phyloP scores from a whole-genome alignment of 2,329 filamentous ascomycete genomes.

The Scedosporium boydii region DNA sequence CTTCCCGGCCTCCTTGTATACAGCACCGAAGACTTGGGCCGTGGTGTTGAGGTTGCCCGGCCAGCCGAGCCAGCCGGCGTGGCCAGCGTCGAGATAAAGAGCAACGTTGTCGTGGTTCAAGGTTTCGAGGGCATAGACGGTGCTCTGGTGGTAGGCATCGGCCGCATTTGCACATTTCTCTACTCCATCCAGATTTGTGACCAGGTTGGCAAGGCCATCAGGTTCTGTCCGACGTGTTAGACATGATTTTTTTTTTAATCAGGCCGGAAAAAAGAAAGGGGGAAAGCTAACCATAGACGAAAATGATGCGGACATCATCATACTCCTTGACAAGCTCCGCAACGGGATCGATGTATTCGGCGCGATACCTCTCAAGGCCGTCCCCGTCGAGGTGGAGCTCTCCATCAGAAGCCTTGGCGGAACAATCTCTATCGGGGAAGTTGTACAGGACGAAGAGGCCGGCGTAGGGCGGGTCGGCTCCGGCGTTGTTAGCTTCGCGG shows the following conservation, averaged over 20 bases:
- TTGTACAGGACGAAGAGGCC: constrained; percentile 47
- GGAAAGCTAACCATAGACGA: constrained; percentile 13
- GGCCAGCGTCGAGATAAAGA: constrained; percentile 49
- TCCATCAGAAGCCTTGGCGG: constrained; percentile 47
- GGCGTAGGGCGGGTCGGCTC: constrained; percentile 25
- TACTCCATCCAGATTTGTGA: constrained; percentile 40
- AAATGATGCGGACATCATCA: constrained; percentile 31
- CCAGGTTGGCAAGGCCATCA: constrained; percentile 49
- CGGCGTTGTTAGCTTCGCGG: constrained; percentile 24
- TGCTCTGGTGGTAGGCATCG: constrained; percentile 38
- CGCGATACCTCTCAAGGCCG: constrained; percentile 44
- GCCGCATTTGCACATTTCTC: constrained; percentile 38
- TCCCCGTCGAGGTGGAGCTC: constrained; percentile 40
- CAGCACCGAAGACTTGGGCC: constrained; percentile 33
- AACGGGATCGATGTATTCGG: constrained; percentile 40
- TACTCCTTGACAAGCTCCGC: constrained; percentile 29
- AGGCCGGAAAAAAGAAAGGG: background rate
- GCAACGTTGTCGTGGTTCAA: constrained; percentile 46
- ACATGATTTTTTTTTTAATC: background rate
- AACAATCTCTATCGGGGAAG: constrained; percentile 46
- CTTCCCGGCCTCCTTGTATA: constrained; percentile 40
- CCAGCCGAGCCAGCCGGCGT: constrained; percentile 52
- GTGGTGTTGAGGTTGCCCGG: constrained; percentile 40
- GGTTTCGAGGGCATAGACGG: constrained; percentile 38
- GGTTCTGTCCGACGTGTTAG: constrained; percentile 35